phyloP scores from a whole-genome alignment of 495 filamentous ascomycete genomes.

The Podospora conica region DNA sequence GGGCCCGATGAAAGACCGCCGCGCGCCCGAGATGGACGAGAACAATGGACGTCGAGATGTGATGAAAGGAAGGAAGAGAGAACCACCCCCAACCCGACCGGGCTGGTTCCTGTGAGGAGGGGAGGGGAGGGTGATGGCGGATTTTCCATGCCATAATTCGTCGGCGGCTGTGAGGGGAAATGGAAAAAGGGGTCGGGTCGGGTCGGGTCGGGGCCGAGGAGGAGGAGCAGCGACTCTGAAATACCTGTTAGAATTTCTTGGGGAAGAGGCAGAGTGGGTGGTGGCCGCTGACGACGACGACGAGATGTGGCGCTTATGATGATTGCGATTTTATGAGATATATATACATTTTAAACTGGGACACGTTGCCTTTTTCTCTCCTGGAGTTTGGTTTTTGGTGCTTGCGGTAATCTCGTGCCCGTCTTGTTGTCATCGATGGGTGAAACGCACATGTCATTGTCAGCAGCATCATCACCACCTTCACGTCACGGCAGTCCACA shows the following conservation, averaged over 20 bases:
- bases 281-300: not conserved
- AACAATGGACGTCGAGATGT: not conserved
- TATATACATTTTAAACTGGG: not conserved
- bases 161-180: too few relatives aligned
- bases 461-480: not conserved
- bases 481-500: too few relatives aligned
- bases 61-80: slow-evolving; percentile 13
- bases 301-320: not conserved
- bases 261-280: not conserved
- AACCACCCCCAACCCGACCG: not conserved
- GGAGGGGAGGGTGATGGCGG: not conserved
- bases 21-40: not conserved
- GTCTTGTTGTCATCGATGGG: too few relatives aligned
- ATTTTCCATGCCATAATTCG: not conserved
- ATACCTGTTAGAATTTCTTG: not conserved
- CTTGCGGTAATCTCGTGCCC: too few relatives aligned
- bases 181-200: not conserved
- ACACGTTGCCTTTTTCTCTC: not conserved
- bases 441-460: too few relatives aligned
- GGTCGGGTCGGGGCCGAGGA: not conserved
- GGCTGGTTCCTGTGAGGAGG: not conserved
- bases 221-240: not conserved
- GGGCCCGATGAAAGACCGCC: not conserved
- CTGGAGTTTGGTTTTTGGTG: not conserved
- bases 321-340: not conserved